Conservation (phyloP, 345 rosid genomes). For the Schrenkiella parvula region DNA sequence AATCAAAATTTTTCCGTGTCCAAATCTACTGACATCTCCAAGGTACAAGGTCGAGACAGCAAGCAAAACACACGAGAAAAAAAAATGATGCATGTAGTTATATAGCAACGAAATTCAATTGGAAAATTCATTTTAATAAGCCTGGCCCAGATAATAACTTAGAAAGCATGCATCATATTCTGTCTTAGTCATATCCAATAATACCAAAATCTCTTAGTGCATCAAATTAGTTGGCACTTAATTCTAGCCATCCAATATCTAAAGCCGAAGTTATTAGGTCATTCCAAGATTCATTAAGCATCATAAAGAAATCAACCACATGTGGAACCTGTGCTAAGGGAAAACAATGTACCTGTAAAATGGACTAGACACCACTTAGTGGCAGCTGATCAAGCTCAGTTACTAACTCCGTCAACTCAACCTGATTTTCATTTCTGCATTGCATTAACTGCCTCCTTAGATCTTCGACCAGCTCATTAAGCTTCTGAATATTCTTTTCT, state of each 20-base stretch:
- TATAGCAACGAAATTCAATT: not conserved
- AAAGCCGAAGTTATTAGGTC: not conserved
- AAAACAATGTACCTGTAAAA: conserved; percentile 13
- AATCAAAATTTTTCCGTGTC: not conserved
- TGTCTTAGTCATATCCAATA: conserved; percentile 3
- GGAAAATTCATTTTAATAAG: not conserved
- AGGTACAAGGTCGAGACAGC: not conserved
- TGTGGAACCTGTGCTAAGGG: not conserved
- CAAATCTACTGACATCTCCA: not conserved
- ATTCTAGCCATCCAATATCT: conserved; percentile 5
- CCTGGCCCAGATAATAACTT: conserved; percentile 1
- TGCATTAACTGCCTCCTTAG: conserved; percentile 51
- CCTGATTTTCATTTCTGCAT: conserved; percentile 47
- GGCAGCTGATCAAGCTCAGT: conserved; percentile 50
- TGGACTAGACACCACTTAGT: conserved; percentile 40
- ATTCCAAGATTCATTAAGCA: not conserved
- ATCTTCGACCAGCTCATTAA: conserved; percentile 50
- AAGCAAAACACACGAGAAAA: not conserved
- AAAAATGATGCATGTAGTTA: conserved; percentile 8
- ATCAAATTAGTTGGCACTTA: conserved; percentile 23
- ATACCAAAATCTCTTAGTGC: not conserved
- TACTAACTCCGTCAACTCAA: conserved; percentile 38
- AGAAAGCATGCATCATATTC: conserved; percentile 5
- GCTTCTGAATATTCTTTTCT: conserved; percentile 66
- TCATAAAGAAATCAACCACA: not conserved